A percentile compares a stretch with the other conserved stretches of the same genome.
These are phyloP conservation scores for Exophiala xenobiotica DNA, from an alignment of 2,329 filamentous ascomycete genomes.

Conservation along the genomic window DNA sequence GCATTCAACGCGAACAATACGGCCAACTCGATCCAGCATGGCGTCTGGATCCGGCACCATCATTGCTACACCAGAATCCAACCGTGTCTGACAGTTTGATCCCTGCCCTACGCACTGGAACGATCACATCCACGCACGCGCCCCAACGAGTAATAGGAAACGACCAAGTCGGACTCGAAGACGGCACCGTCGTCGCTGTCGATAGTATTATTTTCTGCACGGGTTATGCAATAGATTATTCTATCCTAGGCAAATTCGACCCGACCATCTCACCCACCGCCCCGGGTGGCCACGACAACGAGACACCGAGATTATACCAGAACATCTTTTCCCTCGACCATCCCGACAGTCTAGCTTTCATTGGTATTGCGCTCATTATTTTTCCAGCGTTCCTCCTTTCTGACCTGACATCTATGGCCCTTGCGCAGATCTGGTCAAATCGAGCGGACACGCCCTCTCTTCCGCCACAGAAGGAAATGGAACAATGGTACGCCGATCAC, in stretches of 20 bases:
- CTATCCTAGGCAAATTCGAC: slow-evolving; percentile 32
- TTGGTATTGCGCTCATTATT: slow-evolving; percentile 31
- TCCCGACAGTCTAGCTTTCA: slow-evolving; percentile 35
- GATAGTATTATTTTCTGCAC: slow-evolving; percentile 40
- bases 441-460: slow-evolving; percentile 29
- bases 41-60: slow-evolving; percentile 31
- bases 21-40: slow-evolving; percentile 26
- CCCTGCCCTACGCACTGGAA: slow-evolving; percentile 32
- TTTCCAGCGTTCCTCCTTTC: slow-evolving; percentile 31
- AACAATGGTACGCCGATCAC: slow-evolving; percentile 22
- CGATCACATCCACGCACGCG: slow-evolving; percentile 28
- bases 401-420: slow-evolving; percentile 34
- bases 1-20: slow-evolving; percentile 11
- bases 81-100: slow-evolving; percentile 35
- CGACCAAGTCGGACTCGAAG: slow-evolving; percentile 32
- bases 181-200: slow-evolving; percentile 35
- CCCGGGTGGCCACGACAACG: neutral
- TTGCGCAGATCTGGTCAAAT: slow-evolving; percentile 37
- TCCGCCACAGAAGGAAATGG: slow-evolving; percentile 31
- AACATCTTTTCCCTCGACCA: slow-evolving; percentile 35
- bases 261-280: slow-evolving; percentile 20
- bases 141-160: slow-evolving; percentile 28
- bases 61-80: slow-evolving; percentile 33
- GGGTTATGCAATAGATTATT: slow-evolving; percentile 35
- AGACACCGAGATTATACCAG: slow-evolving; percentile 33